Evolutionary conservation across 2,329 filamentous ascomycete genomes (phyloP).

Genomic region (Phyllosticta ampelicida): DNA sequence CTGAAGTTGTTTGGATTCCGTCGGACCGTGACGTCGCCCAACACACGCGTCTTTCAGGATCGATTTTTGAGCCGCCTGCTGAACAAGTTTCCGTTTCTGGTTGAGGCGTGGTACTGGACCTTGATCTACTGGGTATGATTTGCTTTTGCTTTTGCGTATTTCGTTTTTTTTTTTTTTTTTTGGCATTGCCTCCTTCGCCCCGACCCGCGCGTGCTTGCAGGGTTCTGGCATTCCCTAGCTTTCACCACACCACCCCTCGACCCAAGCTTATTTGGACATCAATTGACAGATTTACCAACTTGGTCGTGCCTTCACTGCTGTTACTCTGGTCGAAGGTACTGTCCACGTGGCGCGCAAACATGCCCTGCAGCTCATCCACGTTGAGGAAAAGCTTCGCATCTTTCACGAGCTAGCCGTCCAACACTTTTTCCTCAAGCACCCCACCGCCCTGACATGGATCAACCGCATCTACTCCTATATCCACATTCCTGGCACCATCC

Average conservation of each 20-base stretch:
- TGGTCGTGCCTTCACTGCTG: conserved; percentile 58
- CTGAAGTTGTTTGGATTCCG: conserved; percentile 37
- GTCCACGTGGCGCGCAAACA: conserved; percentile 58
- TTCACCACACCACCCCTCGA: neutral
- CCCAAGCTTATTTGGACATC: neutral
- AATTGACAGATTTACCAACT: conserved; percentile 59
- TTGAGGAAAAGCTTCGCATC: conserved; percentile 54
- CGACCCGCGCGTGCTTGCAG: neutral
- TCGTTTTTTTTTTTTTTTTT: neutral
- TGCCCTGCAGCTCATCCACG: conserved; percentile 54
- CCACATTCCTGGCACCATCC: conserved; percentile 65
- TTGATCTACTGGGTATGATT: conserved; percentile 63
- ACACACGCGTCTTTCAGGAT: conserved; percentile 50
- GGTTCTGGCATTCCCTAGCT: neutral
- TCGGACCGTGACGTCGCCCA: conserved; percentile 46
- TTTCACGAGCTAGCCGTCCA: conserved; percentile 57
- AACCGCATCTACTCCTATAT: conserved; percentile 68
- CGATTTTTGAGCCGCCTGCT: conserved; percentile 54
- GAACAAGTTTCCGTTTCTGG: conserved; percentile 58
- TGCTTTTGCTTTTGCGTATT: too few relatives aligned
- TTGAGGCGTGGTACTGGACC: conserved; percentile 69
- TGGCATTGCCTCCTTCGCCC: neutral
- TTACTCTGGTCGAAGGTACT: conserved; percentile 57
- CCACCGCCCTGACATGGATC: conserved; percentile 53
- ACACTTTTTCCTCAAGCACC: conserved; percentile 42